Evolutionary conservation across 2,329 filamentous ascomycete genomes (phyloP).

Genomic region (Epichloe scottii): DNA sequence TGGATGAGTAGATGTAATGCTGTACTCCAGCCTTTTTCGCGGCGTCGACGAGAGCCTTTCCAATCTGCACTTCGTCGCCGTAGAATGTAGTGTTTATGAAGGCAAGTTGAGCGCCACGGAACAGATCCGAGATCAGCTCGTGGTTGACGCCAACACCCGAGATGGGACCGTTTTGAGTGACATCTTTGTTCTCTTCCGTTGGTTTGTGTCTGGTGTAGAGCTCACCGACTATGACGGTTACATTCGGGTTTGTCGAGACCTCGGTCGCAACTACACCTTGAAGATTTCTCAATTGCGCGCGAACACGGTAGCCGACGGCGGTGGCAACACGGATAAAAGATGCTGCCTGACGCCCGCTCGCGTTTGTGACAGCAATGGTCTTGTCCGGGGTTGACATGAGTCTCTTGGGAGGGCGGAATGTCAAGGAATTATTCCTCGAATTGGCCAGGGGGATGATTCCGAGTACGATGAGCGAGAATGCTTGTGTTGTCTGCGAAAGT

Average conservation of each 20-base stretch:
- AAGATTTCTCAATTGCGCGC: conserved; percentile 78
- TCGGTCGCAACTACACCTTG: conserved; percentile 83
- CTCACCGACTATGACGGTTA: conserved; percentile 51
- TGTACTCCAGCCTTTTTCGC: conserved; percentile 74
- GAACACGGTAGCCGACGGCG: conserved; percentile 85
- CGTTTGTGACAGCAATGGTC: conserved; percentile 90
- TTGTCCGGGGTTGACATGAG: conserved; percentile 51
- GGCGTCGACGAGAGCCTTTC: conserved; percentile 76
- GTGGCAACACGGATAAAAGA: conserved; percentile 90
- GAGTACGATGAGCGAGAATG: conserved; percentile 51
- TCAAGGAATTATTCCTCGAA: conserved; percentile 47
- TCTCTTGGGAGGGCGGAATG: conserved; percentile 47
- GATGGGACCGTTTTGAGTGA: conserved; percentile 55
- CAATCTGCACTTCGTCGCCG: conserved; percentile 85
- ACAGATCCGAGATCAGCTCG: conserved; percentile 62
- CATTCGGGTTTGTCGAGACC: conserved; percentile 67
- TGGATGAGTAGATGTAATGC: conserved; percentile 92
- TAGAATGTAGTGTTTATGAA: conserved; percentile 98
- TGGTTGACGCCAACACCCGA: conserved; percentile 57
- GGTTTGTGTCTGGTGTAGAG: conserved; percentile 44
- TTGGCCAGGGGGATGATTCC: conserved; percentile 39
- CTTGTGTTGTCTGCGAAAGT: conserved; percentile 37
- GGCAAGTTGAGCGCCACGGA: conserved; percentile 72
- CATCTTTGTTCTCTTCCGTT: conserved; percentile 41
- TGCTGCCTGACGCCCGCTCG: conserved; percentile 87